Evolutionary conservation across 129 eudicot genomes (phyloP).

Genomic region (Scalesia atractyloides): DNA sequence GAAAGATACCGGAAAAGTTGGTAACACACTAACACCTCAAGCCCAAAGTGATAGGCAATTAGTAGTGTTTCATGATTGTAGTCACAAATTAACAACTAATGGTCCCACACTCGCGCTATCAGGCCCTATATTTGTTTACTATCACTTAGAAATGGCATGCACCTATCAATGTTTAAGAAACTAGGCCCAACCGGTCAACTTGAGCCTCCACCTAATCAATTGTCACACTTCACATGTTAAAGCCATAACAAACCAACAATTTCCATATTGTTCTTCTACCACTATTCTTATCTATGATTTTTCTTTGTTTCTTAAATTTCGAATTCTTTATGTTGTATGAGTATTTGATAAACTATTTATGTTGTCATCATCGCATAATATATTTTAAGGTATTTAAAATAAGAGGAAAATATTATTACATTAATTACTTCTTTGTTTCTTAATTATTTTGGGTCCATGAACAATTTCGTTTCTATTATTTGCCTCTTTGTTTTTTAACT

Average conservation of each 20-base stretch:
- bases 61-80: neutral
- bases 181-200: neutral
- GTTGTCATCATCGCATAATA: neutral
- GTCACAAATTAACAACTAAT: neutral
- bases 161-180: neutral
- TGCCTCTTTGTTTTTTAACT: slow-evolving; percentile 2
- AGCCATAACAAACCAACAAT: neutral
- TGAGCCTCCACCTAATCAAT: slow-evolving; percentile 1
- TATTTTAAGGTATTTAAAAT: neutral
- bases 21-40: neutral
- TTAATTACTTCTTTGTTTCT: slow-evolving; percentile 5
- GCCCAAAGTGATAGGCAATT: slow-evolving; percentile 6
- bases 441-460: neutral
- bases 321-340: slow-evolving; percentile 1
- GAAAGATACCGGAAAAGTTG: neutral
- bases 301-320: neutral
- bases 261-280: neutral
- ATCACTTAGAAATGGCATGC: neutral
- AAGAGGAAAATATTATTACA: neutral
- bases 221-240: neutral
- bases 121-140: neutral
- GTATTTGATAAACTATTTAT: neutral
- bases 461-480: neutral
- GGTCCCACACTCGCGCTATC: slow-evolving; percentile 4
- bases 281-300: neutral